Base-by-base conservation (phyloP, 257 asterid species). In the Solanum ahanhuiri region DNA sequence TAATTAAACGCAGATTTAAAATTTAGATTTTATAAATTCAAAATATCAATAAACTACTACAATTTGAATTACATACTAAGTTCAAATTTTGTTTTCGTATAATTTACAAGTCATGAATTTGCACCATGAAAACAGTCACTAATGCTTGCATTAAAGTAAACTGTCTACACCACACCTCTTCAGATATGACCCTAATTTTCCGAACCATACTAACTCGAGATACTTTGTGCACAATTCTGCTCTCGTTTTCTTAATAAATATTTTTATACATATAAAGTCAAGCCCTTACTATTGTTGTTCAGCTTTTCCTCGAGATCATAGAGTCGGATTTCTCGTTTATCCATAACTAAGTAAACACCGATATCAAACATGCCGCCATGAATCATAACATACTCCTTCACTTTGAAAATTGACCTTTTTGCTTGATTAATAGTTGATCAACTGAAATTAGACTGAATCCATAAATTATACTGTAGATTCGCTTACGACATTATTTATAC, bases 381-480 rank as follows among this genome's bases (percentile, higher is more conserved):
- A 33, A 4, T 33, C 23, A 70, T 17, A 31, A 70, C 7, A 4
- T 22, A 8, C 25, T 0, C 6, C 4, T 70, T 8, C 0, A 31
- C n/a, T 69, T 69, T 30, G 2, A 69, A 28, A 12, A 15, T 1
- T 28, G 2, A 67, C 6, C 17, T 67, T 28, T 67, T 14, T 7
- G 4, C 6, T 6, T 0, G 22, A 67, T 30, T 7, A 14, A 67
- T 67, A 3, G 4, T 15, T 14, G 20, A 67, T 67, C n/a, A 67
- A 30, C 2, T 15, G 3, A 71, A 70, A 34, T 34, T 0, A 71
- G 0, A 1, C 0, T 18, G 1, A 12, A 18, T 5, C 0, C 0
- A 0, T 72, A 72, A 11, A 20, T 33, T 70, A 70, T 2, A 70
- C 1, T 2, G 7, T 70, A 70, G 12, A 70, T 70, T 2, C 77